phyloP scores from a whole-genome alignment of 2,329 filamentous ascomycete species.

The Rhinocladiella similis region DNA sequence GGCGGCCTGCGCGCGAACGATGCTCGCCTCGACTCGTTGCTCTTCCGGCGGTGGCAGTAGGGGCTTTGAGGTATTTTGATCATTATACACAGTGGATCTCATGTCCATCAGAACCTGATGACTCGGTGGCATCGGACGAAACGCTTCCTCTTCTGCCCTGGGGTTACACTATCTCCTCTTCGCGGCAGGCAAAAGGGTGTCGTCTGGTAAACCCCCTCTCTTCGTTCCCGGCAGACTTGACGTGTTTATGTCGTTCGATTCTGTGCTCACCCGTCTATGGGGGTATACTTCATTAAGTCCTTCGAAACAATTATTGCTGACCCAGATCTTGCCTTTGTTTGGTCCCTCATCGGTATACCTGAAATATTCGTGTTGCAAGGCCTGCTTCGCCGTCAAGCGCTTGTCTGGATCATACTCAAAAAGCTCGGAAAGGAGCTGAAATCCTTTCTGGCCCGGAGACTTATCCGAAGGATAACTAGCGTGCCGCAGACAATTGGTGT shows the following conservation, averaged over 20 bases:
- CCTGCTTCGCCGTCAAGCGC: constrained; percentile 81
- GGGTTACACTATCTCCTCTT: constrained; percentile 25
- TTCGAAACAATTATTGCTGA: constrained; percentile 85
- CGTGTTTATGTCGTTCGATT: constrained; percentile 94
- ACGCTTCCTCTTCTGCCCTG: no score
- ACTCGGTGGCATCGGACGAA: no score
- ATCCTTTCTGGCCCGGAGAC: constrained; percentile 72
- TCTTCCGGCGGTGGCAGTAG: no score
- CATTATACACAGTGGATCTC: no score
- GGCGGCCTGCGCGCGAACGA: no score
- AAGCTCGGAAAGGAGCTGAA: constrained; percentile 75
- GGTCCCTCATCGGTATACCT: constrained; percentile 54
- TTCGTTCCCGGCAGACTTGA: constrained; percentile 89
- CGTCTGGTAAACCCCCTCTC: constrained; percentile 80
- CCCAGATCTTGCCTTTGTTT: constrained; percentile 35
- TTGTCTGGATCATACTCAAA: constrained; percentile 92
- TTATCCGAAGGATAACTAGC: constrained; percentile 53
- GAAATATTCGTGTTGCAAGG: constrained; percentile 91
- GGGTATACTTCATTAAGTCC: constrained; percentile 87
- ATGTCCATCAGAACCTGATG: no score
- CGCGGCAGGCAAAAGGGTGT: constrained; percentile 41
- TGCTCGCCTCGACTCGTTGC: no score
- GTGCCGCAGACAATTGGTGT: constrained; percentile 68
- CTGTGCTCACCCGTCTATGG: constrained; percentile 82
- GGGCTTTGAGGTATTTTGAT: no score